A percentile compares a stretch with the other conserved stretches of the same genome.
Conservation (phyloP, 2,329 filamentous ascomycete species). For the Colletotrichum sp. region DNA sequence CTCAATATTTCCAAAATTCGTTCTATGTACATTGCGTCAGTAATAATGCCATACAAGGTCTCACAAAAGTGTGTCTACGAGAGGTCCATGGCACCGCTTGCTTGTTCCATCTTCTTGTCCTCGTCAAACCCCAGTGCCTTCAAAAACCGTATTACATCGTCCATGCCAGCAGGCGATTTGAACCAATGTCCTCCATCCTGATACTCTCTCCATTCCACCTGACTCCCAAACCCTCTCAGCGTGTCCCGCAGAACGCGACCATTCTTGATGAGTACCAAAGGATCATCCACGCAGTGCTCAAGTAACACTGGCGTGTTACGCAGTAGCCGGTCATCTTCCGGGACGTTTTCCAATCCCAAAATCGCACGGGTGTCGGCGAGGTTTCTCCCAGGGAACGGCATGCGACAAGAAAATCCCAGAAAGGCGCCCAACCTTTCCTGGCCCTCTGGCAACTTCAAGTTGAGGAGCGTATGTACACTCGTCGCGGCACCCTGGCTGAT, state of each 20-base stretch:
- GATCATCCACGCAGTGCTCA: conserved; percentile 49
- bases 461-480: conserved; percentile 39
- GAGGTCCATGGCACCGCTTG: neutral
- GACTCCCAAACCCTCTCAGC: conserved; percentile 38
- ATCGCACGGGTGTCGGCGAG: conserved; percentile 34
- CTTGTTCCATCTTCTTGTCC: neutral
- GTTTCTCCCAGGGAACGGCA: conserved; percentile 36
- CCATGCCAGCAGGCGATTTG: conserved; percentile 44
- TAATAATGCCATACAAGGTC: neutral
- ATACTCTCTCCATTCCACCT: conserved; percentile 46
- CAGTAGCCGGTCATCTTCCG: conserved; percentile 34
- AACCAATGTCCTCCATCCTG: conserved; percentile 47
- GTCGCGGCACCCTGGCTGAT: conserved; percentile 52
- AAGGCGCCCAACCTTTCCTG: conserved; percentile 33
- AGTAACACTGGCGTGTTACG: conserved; percentile 47
- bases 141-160: conserved; percentile 43
- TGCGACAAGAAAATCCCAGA: conserved; percentile 41
- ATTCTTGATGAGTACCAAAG: conserved; percentile 39
- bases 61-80: neutral
- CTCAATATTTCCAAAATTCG: neutral
- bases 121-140: neutral
- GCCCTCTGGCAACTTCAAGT: conserved; percentile 28
- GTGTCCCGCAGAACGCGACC: conserved; percentile 38
- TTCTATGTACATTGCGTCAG: neutral
- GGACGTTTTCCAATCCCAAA: conserved; percentile 29